These are phyloP conservation scores for Torulaspora pretoriensis DNA, from an alignment of 1,139 yeast genomes.

Conservation along the genomic window DNA sequence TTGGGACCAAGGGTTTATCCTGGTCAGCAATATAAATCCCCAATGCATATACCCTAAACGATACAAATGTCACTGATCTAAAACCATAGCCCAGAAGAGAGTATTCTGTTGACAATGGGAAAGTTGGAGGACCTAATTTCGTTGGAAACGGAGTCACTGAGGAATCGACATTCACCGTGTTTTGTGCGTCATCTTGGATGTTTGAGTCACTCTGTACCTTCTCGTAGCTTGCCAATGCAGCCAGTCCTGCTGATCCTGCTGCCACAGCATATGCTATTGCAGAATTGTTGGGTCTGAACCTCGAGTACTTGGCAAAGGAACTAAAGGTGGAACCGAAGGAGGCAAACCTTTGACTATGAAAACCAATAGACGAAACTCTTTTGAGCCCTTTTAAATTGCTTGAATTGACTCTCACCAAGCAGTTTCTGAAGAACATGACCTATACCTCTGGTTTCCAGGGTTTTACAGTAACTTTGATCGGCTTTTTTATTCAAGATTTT, in stretches of 20 bases:
- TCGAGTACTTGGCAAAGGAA: not conserved
- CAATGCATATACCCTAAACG: slow-evolving; percentile 81
- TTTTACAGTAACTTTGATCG: not conserved
- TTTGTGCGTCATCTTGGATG: slow-evolving; percentile 15
- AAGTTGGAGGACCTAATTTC: slow-evolving; percentile 16
- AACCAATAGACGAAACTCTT: not conserved
- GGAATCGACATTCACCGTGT: slow-evolving; percentile 44
- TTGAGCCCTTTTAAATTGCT: not conserved
- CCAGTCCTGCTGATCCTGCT: slow-evolving; percentile 6
- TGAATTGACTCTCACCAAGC: not conserved
- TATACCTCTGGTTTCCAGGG: not conserved
- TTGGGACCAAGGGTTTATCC: slow-evolving; percentile 48
- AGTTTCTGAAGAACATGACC: slow-evolving; percentile 1
- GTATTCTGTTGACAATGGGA: slow-evolving; percentile 35
- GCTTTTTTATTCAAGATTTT: not conserved
- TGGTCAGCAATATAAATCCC: slow-evolving; percentile 69
- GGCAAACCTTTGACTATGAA: not conserved
- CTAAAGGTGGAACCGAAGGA: not conserved
- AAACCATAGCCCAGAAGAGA: slow-evolving; percentile 73
- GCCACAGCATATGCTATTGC: slow-evolving; percentile 3
- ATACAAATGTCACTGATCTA: slow-evolving; percentile 73
- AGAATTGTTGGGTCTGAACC: not conserved
- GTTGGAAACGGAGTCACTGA: slow-evolving; percentile 52
- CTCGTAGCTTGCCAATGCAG: not conserved
- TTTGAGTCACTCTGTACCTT: slow-evolving; percentile 10